A percentile compares a stretch with the other conserved stretches of the same genome.
These are phyloP conservation scores for Pichia cabralensis DNA, from an alignment of 805 yeast genomes.

Conservation along the genomic window DNA sequence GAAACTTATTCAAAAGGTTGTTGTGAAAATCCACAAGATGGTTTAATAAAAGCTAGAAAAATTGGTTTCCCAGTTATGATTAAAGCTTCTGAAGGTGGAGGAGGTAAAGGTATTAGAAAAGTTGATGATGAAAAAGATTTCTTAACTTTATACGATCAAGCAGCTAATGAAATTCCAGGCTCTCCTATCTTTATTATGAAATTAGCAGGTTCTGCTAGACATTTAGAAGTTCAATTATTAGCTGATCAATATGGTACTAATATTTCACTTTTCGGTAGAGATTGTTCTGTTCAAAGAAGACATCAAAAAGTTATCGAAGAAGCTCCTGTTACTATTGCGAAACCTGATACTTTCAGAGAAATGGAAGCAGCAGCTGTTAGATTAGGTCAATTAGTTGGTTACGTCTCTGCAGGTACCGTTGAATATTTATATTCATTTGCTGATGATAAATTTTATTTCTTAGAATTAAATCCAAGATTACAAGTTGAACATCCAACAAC, in stretches of 20 bases:
- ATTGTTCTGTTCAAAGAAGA: slow-evolving; percentile 98
- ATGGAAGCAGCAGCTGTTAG: slow-evolving; percentile 99
- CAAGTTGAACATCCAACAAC: slow-evolving; percentile 99
- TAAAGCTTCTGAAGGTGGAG: slow-evolving; percentile 99
- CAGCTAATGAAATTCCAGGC: slow-evolving; percentile 96
- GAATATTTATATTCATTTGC: slow-evolving; percentile 92
- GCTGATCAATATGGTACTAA: slow-evolving; percentile 99
- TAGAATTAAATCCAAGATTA: slow-evolving; percentile 95
- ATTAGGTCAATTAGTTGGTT: slow-evolving; percentile 93
- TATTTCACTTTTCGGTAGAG: slow-evolving; percentile 95
- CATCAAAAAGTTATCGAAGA: slow-evolving; percentile 98
- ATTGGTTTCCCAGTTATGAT: slow-evolving; percentile 99
- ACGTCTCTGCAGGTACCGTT: slow-evolving; percentile 98
- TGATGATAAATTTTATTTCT: slow-evolving; percentile 90
- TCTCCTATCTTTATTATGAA: slow-evolving; percentile 98
- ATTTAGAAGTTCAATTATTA: slow-evolving; percentile 91
- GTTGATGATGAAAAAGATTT: slow-evolving; percentile 82
- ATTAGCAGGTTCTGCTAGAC: slow-evolving; percentile 95
- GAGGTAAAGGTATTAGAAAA: slow-evolving; percentile 99
- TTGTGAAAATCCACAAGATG: slow-evolving; percentile 78
- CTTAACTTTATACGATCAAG: slow-evolving; percentile 72
- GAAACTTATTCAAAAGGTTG: slow-evolving; percentile 83
- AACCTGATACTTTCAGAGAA: slow-evolving; percentile 67
- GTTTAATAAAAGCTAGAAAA: slow-evolving; percentile 68
- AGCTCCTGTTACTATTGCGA: slow-evolving; percentile 97